phyloP scores from a whole-genome alignment of 2,329 filamentous ascomycete genomes.

The Aureobasidium uvarum region DNA sequence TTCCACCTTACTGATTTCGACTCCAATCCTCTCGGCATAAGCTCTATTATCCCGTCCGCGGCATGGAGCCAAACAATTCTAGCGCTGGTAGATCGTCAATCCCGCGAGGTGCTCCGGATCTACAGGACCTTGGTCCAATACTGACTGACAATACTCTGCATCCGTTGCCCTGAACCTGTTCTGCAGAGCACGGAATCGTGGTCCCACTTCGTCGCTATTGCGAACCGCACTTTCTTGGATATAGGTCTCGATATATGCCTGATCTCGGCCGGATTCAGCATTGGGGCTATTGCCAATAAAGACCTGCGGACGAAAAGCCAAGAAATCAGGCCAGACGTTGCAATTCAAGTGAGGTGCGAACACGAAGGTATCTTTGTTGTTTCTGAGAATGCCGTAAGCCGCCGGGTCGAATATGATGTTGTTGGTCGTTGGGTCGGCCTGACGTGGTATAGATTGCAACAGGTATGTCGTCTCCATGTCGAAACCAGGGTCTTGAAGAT shows the following conservation, averaged over 20 bases:
- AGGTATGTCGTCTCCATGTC: not conserved
- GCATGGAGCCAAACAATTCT: not conserved
- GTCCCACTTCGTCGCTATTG: not conserved
- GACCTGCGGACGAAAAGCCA: not conserved
- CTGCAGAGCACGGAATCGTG: not conserved
- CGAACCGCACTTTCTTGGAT: not conserved
- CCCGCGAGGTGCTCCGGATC: not conserved
- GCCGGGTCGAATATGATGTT: not conserved
- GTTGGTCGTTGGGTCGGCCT: not conserved
- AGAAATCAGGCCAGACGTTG: not conserved
- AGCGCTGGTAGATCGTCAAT: not conserved
- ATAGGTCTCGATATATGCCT: not conserved
- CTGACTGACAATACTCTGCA: not conserved
- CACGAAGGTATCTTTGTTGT: not conserved
- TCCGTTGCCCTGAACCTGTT: not conserved
- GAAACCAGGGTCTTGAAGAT: slow-evolving; percentile 2
- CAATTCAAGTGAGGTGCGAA: not conserved
- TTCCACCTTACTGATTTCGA: no score
- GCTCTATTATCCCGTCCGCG: no score
- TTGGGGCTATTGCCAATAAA: not conserved
- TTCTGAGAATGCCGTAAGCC: not conserved
- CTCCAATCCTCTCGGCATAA: no score
- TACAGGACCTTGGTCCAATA: not conserved
- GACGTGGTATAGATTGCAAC: not conserved
- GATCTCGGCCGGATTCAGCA: not conserved